These are phyloP conservation scores for Exidia glandulosa DNA, from an alignment of 768 basidiomycete species.

Conservation along the genomic window DNA sequence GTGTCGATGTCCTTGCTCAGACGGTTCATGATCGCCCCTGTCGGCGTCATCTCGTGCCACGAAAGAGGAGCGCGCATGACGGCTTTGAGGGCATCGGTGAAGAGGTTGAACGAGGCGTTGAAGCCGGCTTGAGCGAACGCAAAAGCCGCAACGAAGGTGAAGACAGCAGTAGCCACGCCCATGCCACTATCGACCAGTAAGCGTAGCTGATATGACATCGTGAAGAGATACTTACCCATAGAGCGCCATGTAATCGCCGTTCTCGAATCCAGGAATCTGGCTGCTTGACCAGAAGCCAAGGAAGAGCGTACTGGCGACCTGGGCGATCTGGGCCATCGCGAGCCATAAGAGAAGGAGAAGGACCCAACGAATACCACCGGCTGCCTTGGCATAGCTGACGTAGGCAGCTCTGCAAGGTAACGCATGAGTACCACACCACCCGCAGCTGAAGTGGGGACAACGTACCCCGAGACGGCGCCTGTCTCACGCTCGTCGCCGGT, in stretches of 20 bases:
- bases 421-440: too few relatives aligned
- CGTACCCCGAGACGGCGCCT: conserved; percentile 38
- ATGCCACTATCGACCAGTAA: too few relatives aligned
- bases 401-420: too few relatives aligned
- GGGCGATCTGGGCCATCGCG: conserved; percentile 34
- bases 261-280: conserved; percentile 41
- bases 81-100: conserved; percentile 40
- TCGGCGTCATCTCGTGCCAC: conserved; percentile 66
- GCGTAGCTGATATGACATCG: too few relatives aligned
- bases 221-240: too few relatives aligned
- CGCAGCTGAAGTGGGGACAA: conserved; percentile 37
- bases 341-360: conserved; percentile 33
- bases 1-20: conserved; percentile 50
- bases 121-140: conserved; percentile 32
- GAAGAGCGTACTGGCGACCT: conserved; percentile 53
- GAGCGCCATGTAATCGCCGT: conserved; percentile 57
- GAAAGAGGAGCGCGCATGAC: conserved; percentile 51
- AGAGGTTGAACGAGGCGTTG: conserved; percentile 31
- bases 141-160: conserved; percentile 12
- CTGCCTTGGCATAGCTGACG: too few relatives aligned
- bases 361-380: too few relatives aligned
- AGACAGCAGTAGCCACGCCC: conserved; percentile 38
- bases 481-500: conserved; percentile 48
- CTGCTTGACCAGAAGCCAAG: conserved; percentile 64
- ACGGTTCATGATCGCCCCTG: conserved; percentile 46